A percentile compares a stretch with the other conserved stretches of the same genome.
These are phyloP conservation scores for Arthrobotrys sinensis DNA, from an alignment of 2,329 filamentous ascomycete genomes.

Conservation along the genomic window DNA sequence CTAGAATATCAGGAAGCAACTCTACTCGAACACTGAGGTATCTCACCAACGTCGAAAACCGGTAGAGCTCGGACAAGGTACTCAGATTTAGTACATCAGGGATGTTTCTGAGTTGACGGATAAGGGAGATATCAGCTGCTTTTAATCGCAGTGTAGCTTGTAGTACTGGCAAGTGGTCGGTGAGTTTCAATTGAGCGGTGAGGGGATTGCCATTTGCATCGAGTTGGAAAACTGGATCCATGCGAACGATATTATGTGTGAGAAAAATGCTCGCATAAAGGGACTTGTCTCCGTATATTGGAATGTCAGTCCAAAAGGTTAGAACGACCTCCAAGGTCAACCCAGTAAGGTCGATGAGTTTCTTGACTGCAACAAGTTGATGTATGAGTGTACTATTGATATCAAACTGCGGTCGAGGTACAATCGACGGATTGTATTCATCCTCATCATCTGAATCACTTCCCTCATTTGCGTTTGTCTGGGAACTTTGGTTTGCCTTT, in stretches of 20 bases:
- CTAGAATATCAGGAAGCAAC: conserved; percentile 6
- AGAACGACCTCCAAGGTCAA: neutral
- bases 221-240: conserved; percentile 17
- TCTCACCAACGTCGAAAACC: neutral
- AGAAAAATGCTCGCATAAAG: conserved; percentile 13
- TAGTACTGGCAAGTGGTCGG: conserved; percentile 3
- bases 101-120: conserved; percentile 7
- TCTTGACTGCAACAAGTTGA: conserved; percentile 13
- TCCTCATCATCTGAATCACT: conserved; percentile 4
- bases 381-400: conserved; percentile 8
- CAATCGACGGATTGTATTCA: neutral
- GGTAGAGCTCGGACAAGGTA: conserved; percentile 1
- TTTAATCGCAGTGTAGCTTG: conserved; percentile 8
- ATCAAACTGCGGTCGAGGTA: neutral
- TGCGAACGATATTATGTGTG: conserved; percentile 21
- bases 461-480: neutral
- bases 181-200: neutral
- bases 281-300: conserved; percentile 12
- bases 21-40: conserved; percentile 2
- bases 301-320: conserved; percentile 9
- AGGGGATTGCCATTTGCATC: conserved; percentile 19
- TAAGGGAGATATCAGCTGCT: neutral
- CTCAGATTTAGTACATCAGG: neutral
- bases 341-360: conserved; percentile 5
- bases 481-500: neutral